Percentiles rank a stretch among this genome's conserved stretches.
phyloP scores from a whole-genome alignment of 257 asterid genomes.

The Rhazya stricta region DNA sequence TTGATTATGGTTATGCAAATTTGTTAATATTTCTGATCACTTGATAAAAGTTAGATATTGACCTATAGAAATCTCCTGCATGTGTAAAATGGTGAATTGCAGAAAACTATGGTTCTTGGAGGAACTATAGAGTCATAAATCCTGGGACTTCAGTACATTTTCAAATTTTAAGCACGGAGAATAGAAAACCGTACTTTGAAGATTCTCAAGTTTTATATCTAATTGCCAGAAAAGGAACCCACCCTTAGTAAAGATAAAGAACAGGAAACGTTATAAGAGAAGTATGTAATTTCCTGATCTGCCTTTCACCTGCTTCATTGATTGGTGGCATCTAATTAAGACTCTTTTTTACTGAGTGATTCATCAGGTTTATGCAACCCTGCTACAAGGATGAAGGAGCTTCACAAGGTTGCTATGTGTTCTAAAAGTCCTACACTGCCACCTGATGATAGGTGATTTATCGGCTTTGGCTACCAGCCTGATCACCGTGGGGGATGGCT shows the following conservation, averaged over 20 bases:
- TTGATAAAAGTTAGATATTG: too few relatives aligned
- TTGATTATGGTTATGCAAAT: too few relatives aligned
- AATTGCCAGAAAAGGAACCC: too few relatives aligned
- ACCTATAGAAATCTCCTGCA: too few relatives aligned
- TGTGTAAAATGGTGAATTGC: too few relatives aligned
- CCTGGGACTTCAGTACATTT: neutral
- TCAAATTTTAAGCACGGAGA: neutral
- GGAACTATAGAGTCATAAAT: neutral
- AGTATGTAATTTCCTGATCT: neutral
- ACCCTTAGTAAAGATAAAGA: neutral
- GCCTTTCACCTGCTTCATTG: neutral
- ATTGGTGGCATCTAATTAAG: neutral
- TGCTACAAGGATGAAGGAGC: conserved; percentile 18
- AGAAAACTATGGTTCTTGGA: neutral
- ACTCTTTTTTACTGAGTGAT: neutral
- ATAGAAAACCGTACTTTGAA: too few relatives aligned
- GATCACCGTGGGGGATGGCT: neutral
- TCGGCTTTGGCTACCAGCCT: neutral
- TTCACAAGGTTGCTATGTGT: conserved; percentile 17
- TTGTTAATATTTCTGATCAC: too few relatives aligned
- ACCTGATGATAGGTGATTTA: conserved; percentile 9
- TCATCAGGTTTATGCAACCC: conserved; percentile 21
- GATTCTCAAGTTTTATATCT: neutral
- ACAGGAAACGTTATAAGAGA: neutral
- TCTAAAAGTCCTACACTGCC: conserved; percentile 20